Base-by-base conservation (phyloP, 352 stramenopile genomes). In the Globisporangium solare region DNA sequence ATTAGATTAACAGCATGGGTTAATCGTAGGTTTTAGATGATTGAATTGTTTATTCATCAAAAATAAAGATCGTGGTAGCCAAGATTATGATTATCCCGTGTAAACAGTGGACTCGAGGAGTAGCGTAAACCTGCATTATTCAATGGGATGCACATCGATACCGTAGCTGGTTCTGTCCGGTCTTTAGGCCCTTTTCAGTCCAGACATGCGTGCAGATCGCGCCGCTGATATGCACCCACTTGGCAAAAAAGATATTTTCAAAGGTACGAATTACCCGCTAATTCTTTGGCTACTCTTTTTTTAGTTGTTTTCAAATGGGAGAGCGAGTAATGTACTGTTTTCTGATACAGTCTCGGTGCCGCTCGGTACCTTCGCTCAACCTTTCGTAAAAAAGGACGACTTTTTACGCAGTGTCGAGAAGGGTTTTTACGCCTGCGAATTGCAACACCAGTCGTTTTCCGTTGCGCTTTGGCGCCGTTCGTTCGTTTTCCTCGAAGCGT, bases 361-460 rank as follows among this genome's bases (percentile, higher is more conserved):
- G 10, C 27, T 35, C 10, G 27, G 27, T 35, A 35, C 46, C 46
- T 51, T 51, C 46, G 46, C 15, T 27, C 24, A 15, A 51, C 46
- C 46, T 35, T 35, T 35, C 27, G 27, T 35, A 35, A 51, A 50
- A 51, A 51, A 51, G 5, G n/a, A n/a, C n/a, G n/a, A 15, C 20
- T 51, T 24, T 51, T 51, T 51, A 51, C 46, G 24, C 17, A 15
- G 6, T 18, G n/a, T 13, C 10, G 14, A n/a, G 7, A 43, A 43
- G 10, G 39, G 39, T 51, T 51, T 51, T 51, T 51, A 51, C 46
- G 24, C 18, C 11, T 18, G 13, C 13, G 14, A 15, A 14, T 6
- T 12, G 14, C 24, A 12, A 35, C 20, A 51, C 46, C 46, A 51
- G n/a, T 51, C 46, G 46, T 51, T 51, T 51, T 51, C 7, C 2